Percentiles rank a stretch among this genome's conserved stretches.
These are phyloP conservation scores for Microthlaspi erraticum DNA, from an alignment of 345 rosid species.

Conservation along the genomic window DNA sequence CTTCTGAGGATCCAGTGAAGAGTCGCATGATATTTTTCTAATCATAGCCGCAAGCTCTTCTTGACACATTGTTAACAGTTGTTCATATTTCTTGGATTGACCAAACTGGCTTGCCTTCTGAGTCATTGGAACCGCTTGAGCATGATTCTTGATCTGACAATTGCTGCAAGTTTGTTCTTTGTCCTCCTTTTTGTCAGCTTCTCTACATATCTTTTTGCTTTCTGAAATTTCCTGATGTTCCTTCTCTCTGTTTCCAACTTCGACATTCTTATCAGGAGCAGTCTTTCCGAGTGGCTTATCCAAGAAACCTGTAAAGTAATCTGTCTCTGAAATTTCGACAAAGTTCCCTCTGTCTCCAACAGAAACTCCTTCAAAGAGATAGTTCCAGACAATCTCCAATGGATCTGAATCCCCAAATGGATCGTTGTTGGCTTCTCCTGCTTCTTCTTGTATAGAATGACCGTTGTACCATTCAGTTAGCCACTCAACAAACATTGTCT, in stretches of 20 bases:
- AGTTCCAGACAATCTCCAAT: slow-evolving; percentile 61
- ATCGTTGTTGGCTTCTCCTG: slow-evolving; percentile 40
- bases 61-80: slow-evolving; percentile 59
- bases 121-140: slow-evolving; percentile 36
- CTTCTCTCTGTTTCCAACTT: slow-evolving; percentile 35
- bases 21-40: slow-evolving; percentile 75
- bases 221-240: slow-evolving; percentile 37
- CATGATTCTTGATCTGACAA: slow-evolving; percentile 27
- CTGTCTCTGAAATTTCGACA: slow-evolving; percentile 30
- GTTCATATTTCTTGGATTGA: slow-evolving; percentile 40
- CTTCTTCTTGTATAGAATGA: slow-evolving; percentile 42
- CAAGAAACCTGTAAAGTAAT: slow-evolving; percentile 26
- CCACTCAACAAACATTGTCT: slow-evolving; percentile 88
- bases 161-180: slow-evolving; percentile 36
- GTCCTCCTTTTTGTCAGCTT: slow-evolving; percentile 37
- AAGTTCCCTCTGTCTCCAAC: slow-evolving; percentile 41
- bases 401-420: slow-evolving; percentile 54
- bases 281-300: slow-evolving; percentile 36
- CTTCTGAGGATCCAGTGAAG: slow-evolving; percentile 79
- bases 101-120: slow-evolving; percentile 41
- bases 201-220: slow-evolving; percentile 41
- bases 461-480: slow-evolving; percentile 83
- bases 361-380: slow-evolving; percentile 53
- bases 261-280: slow-evolving; percentile 30
- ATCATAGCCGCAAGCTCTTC: slow-evolving; percentile 73